Conservation (phyloP, 129 eudicot species). For the Chrysanthemum seticuspe region DNA sequence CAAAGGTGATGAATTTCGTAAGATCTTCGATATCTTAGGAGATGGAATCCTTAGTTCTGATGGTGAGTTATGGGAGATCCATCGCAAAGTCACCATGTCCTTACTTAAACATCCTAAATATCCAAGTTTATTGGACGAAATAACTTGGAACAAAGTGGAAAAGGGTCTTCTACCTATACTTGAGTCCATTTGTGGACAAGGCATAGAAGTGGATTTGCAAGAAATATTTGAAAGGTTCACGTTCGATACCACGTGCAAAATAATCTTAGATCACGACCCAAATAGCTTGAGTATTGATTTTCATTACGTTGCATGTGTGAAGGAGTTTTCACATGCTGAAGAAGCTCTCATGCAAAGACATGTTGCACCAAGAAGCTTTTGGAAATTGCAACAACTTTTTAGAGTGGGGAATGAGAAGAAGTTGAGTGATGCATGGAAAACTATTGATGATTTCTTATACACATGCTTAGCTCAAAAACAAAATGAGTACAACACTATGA, state of each 20-base stretch:
- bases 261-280: slow-evolving; percentile 27
- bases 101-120: no score
- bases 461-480: slow-evolving; percentile 4
- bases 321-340: slow-evolving; percentile 14
- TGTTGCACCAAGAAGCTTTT: slow-evolving; percentile 24
- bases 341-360: slow-evolving; percentile 41
- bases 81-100: no score
- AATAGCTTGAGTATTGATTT: slow-evolving; percentile 15
- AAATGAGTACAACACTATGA: neutral
- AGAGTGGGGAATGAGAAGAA: slow-evolving; percentile 42
- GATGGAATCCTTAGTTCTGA: no score
- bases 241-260: no score
- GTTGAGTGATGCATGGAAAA: slow-evolving; percentile 24
- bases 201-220: no score
- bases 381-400: neutral
- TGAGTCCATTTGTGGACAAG: neutral
- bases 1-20: no score
- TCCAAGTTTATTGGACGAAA: no score
- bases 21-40: no score
- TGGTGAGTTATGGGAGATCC: no score
- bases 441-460: slow-evolving; percentile 25
- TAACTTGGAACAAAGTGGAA: neutral
- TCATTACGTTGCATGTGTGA: neutral
- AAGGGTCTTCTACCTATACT: neutral
- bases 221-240: neutral